Evolutionary conservation across 192 early-diverging fungal genomes (phyloP), one percentile per base, ranked within the genome.

Genomic region (Mortierella alpina): DNA sequence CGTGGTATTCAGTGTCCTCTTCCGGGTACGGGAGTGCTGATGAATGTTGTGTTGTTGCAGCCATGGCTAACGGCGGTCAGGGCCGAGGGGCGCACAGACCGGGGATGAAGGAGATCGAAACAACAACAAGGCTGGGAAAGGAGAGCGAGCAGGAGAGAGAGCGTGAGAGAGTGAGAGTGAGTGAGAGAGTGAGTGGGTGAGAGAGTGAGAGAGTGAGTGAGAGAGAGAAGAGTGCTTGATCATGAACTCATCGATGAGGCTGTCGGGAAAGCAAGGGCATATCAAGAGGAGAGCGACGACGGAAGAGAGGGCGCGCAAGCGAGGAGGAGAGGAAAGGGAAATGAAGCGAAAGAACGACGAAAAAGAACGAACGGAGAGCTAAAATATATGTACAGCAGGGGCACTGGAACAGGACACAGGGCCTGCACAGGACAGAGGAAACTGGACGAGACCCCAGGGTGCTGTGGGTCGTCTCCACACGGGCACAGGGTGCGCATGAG

Each of bases 1-100:
- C 73, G 31, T 75, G 73, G 57, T 75, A 75, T 1, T 75, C 73
- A 5, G 66, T 75, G 40, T 75, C 73, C 8, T 47, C 53, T 0
- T 59, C 72, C 15, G 49, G 46, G 20, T 75, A 75, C 7, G 65
- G 66, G 7, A 66, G 10, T 4, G 9, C 52, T 12, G 51, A 42
- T 12, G 40, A 59, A 0, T 59, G 31, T 31, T 31, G 31, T 31
- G 31, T 31, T 31, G 31, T 31, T 31, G 31, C 31, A 31, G 31
- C 31, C 31, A 31, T 31, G 31, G 31, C 31, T 31, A 3, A 31
- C 31, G 31, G 31, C 31, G 31, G 1, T 31, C 31, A 31, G 23
- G 13, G 52, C 46, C 18, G 46, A 20, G 63, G 13, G 22, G 7
- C 15, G 58, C 7, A 42, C 2, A 18, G 17, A 42, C 31, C 13